These are phyloP conservation scores for Hirschioporus abietinus DNA, from an alignment of 768 basidiomycete species.

Conservation along the genomic window DNA sequence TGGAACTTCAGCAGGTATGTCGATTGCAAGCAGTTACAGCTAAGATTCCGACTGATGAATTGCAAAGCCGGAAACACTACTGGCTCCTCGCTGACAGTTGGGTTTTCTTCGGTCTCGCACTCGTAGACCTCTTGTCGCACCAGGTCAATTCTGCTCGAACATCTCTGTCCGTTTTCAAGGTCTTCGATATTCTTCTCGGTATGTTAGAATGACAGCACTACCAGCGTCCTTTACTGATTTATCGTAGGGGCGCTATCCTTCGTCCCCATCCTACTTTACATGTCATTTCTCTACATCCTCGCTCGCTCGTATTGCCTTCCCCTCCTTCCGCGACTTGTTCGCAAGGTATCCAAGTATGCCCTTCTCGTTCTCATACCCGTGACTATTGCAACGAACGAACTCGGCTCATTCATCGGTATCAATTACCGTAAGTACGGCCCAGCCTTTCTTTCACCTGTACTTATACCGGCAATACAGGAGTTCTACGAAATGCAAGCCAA, in stretches of 20 bases:
- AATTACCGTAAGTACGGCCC: constrained; percentile 42
- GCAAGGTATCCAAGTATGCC: constrained; percentile 35
- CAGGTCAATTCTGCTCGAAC: constrained; percentile 45
- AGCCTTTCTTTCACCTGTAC: constrained; percentile 1
- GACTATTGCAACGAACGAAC: constrained; percentile 48
- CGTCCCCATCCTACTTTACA: constrained; percentile 60
- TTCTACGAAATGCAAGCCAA: not conserved
- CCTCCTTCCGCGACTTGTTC: constrained; percentile 45
- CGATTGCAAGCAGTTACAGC: not conserved
- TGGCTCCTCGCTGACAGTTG: constrained; percentile 60
- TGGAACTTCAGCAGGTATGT: constrained; percentile 46
- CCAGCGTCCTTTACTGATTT: not conserved
- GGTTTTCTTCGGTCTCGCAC: constrained; percentile 50
- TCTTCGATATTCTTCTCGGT: constrained; percentile 61
- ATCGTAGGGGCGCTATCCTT: constrained; percentile 48
- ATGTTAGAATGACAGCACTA: constrained; percentile 19
- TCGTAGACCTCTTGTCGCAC: constrained; percentile 59
- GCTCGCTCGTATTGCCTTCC: constrained; percentile 45
- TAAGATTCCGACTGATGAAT: not conserved
- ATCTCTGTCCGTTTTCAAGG: constrained; percentile 40
- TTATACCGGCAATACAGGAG: not conserved
- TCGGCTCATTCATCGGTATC: constrained; percentile 61
- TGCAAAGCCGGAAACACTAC: constrained; percentile 40
- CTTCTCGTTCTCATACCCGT: constrained; percentile 52
- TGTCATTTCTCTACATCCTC: constrained; percentile 55